These are phyloP conservation scores for Colletotrichum spinosum DNA, from an alignment of 2,329 filamentous ascomycete species.

Conservation along the genomic window DNA sequence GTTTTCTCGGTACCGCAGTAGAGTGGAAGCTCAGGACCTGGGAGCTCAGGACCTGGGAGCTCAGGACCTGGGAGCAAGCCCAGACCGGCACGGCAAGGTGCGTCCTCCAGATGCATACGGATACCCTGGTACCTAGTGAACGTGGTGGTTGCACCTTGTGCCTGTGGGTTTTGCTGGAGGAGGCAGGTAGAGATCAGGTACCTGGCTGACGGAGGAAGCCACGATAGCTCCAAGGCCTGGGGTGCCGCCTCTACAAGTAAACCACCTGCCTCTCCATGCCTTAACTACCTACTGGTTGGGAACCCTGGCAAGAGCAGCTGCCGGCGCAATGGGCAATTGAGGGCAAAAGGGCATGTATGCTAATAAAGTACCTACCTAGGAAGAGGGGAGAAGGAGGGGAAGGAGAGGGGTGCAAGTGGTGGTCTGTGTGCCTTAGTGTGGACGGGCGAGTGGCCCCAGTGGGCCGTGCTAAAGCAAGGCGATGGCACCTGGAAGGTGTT, in stretches of 20 bases:
- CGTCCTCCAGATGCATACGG: too few species aligned
- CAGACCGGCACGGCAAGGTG: too few species aligned
- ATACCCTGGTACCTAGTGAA: too few species aligned
- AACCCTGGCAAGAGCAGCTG: not conserved
- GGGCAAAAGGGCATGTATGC: not conserved
- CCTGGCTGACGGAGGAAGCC: too few species aligned
- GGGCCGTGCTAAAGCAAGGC: not conserved
- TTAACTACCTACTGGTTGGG: too few species aligned
- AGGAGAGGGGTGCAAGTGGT: slow-evolving; percentile 19
- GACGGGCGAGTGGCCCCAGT: slow-evolving; percentile 1
- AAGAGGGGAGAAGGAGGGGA: not conserved
- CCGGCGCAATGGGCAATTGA: slow-evolving; percentile 8
- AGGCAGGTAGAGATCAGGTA: too few species aligned
- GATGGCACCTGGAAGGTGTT: not conserved
- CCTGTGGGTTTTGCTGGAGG: too few species aligned
- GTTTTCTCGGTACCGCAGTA: slow-evolving; percentile 18
- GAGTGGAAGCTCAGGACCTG: not conserved
- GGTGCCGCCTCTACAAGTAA: too few species aligned
- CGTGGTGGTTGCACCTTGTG: too few species aligned
- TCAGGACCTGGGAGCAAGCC: not conserved
- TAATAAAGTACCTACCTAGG: too few species aligned
- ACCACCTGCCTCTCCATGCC: too few species aligned
- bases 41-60: not conserved
- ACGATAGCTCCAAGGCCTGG: too few species aligned
- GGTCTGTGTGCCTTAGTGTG: slow-evolving; percentile 14